Evolutionary conservation across 75 land plant species (phyloP), one percentile per base, ranked within the genome.

Genomic region (Picea glauca): DNA sequence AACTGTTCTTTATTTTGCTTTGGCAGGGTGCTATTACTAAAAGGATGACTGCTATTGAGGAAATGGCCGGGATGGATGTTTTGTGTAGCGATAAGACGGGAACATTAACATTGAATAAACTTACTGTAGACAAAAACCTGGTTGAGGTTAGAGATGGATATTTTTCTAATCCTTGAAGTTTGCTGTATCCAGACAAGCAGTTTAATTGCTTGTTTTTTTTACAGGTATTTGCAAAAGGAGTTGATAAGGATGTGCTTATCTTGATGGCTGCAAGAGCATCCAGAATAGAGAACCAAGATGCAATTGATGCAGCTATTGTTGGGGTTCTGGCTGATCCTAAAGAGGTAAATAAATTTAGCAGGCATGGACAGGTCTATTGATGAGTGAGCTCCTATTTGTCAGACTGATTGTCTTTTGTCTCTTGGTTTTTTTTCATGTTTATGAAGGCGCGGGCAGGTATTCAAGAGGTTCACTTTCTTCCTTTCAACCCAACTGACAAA

Each of bases 41-140:
- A 81, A 87, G 98, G 68, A 93, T 94, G 98, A 94, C 98, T 30
- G 98, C 98, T 58, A 94, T 94, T 79, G 98, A 94, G 77, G 98
- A 94, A 74, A 94, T 94, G 98, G 96, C 96, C 3, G 96, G 98
- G 13, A 94, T 92, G 95, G 95, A 92, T 80, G 95, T 94, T 12
- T 78, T 92, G 9, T 94, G 96, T 82, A 92, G 96, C 82, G 96
- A 93, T 77, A 94, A 93, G 78, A 93, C 98, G 3, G 96, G 94
- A 4, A 94, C 94, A 21, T 88, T 92, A 74, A 94, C 96, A 57
- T 83, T 93, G 76, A 92, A 92, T 89, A 90, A 88, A 78, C 88
- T 92, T 60, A 88, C 92, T 12, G 88, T 92, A 18, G 96, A 93
- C 85, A 92, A 92, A 66, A 86, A 64, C 77, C 74, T 92, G 18